These are phyloP conservation scores for Capsicum rhomboideum DNA, from an alignment of 257 asterid genomes.

Conservation along the genomic window DNA sequence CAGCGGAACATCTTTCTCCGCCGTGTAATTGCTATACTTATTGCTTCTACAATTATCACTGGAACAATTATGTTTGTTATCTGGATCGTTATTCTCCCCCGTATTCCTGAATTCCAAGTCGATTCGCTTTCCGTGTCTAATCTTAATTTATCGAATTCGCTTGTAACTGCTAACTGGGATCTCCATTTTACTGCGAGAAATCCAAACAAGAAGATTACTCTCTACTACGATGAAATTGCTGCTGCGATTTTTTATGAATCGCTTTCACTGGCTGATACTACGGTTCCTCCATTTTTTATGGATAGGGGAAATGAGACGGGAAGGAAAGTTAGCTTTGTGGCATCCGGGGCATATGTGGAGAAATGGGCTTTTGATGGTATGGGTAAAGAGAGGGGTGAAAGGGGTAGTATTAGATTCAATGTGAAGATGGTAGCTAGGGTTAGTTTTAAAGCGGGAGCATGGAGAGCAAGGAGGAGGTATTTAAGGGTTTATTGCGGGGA, in stretches of 20 bases:
- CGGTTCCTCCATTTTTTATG: constrained; percentile 61
- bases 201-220: constrained; percentile 68
- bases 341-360: constrained; percentile 46
- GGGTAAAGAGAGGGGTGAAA: constrained; percentile 28
- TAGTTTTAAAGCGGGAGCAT: constrained; percentile 66
- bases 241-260: constrained; percentile 31
- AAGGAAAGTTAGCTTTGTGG: constrained; percentile 47
- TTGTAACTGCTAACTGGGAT: constrained; percentile 43
- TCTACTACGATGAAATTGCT: constrained; percentile 40
- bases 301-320: constrained; percentile 48
- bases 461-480: constrained; percentile 59
- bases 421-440: constrained; percentile 56
- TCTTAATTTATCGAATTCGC: constrained; percentile 33
- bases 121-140: constrained; percentile 52
- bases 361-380: constrained; percentile 35
- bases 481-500: constrained; percentile 73
- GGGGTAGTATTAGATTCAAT: constrained; percentile 39
- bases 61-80: constrained; percentile 55
- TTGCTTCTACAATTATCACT: constrained; percentile 39
- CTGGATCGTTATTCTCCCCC: constrained; percentile 86
- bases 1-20: constrained; percentile 69
- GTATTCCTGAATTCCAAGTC: constrained; percentile 66
- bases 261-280: constrained; percentile 31
- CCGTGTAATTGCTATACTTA: constrained; percentile 46
- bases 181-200: constrained; percentile 54